Evolutionary conservation across 305 asterid species (phyloP).

Genomic region (Euphrasia arctica): DNA sequence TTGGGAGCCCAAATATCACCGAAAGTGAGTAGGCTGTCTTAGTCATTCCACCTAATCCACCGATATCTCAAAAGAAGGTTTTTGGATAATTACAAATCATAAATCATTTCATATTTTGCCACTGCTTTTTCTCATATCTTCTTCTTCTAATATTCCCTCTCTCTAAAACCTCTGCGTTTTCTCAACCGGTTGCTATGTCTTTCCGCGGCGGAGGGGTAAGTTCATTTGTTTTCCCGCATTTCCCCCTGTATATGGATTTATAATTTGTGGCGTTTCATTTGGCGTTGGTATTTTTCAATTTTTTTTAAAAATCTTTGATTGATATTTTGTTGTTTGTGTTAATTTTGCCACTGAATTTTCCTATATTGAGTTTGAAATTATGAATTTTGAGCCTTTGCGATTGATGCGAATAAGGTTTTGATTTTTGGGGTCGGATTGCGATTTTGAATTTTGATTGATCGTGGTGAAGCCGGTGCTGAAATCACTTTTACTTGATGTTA

Average conservation of each 20-base stretch:
- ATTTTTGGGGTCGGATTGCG: neutral
- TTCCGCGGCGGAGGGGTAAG: slow-evolving; percentile 42
- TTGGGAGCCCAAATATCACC: slow-evolving; percentile 14
- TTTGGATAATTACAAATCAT: neutral
- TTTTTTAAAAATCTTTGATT: neutral
- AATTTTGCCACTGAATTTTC: neutral
- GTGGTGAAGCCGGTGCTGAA: neutral
- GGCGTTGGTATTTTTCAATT: neutral
- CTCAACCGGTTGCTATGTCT: slow-evolving; percentile 31
- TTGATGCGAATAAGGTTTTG: neutral
- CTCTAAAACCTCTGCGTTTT: slow-evolving; percentile 7
- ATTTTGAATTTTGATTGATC: neutral
- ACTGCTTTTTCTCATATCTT: neutral
- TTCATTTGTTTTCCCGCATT: neutral
- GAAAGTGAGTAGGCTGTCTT: slow-evolving; percentile 26
- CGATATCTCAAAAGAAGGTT: neutral
- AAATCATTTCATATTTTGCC: neutral
- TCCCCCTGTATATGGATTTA: slow-evolving; percentile 18
- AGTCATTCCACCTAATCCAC: neutral
- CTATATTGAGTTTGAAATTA: neutral
- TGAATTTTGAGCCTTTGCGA: neutral
- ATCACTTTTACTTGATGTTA: neutral
- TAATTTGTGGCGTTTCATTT: slow-evolving; percentile 9
- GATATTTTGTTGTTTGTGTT: slow-evolving; percentile 1
- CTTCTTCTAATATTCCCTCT: slow-evolving; percentile 2